phyloP scores from a whole-genome alignment of 441 rosid genomes.

The Eutrema salsugineum region DNA sequence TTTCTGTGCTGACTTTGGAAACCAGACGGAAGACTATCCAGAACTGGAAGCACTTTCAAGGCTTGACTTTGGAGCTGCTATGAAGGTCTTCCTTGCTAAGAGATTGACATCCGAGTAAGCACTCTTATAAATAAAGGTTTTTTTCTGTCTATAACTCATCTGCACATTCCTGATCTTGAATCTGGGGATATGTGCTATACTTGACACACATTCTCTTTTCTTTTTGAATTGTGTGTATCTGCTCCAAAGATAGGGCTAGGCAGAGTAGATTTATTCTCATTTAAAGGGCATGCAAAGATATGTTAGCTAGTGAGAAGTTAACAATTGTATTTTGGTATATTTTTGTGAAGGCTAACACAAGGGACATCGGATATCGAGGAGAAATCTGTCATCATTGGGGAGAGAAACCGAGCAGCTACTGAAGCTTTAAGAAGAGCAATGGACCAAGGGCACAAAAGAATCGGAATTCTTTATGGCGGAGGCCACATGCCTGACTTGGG shows the following conservation, averaged over 20 bases:
- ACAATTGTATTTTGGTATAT: neutral
- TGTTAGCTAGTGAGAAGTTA: neutral
- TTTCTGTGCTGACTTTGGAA: constrained; percentile 61
- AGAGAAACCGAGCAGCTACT: constrained; percentile 77
- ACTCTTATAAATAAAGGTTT: neutral
- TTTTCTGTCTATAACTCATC: neutral
- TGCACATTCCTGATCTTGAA: neutral
- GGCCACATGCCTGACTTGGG: constrained; percentile 99
- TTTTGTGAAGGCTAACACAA: constrained; percentile 60
- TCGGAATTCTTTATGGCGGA: constrained; percentile 85
- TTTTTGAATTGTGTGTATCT: neutral
- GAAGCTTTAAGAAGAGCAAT: constrained; percentile 66
- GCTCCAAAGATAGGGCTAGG: neutral
- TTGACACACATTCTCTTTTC: neutral
- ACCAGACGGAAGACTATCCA: constrained; percentile 61
- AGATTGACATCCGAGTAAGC: constrained; percentile 86
- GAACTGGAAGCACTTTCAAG: constrained; percentile 86
- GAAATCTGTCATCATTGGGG: constrained; percentile 82
- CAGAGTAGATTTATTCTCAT: neutral
- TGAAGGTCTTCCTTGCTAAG: constrained; percentile 92
- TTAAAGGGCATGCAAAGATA: neutral
- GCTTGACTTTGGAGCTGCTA: constrained; percentile 79
- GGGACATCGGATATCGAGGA: constrained; percentile 72
- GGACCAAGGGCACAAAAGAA: constrained; percentile 62
- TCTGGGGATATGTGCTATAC: neutral